phyloP scores from a whole-genome alignment of 768 basidiomycete genomes.

The Russula olivacea region DNA sequence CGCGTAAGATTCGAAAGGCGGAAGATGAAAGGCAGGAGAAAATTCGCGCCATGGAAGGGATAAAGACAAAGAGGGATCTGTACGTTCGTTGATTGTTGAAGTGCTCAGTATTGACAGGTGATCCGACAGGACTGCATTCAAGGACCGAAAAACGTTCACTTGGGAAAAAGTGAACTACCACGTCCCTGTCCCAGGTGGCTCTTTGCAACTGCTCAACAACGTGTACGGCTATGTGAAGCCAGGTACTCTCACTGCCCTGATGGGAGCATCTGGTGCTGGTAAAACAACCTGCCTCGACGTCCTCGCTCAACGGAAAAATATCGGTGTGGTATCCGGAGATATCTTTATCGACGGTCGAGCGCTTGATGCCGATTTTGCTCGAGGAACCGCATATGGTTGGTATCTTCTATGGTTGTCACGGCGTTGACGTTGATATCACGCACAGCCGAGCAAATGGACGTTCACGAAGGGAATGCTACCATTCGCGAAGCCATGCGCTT shows the following conservation, averaged over 20 bases:
- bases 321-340: constrained; percentile 61
- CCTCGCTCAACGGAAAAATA: constrained; percentile 68
- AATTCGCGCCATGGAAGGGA: constrained; percentile 21
- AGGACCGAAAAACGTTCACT: constrained; percentile 57
- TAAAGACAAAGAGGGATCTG: constrained; percentile 48
- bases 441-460: constrained; percentile 65
- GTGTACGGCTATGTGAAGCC: constrained; percentile 80
- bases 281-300: constrained; percentile 77
- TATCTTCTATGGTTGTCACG: constrained; percentile 25
- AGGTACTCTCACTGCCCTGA: constrained; percentile 68
- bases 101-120: neutral
- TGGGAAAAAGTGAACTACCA: constrained; percentile 78
- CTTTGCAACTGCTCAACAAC: constrained; percentile 60
- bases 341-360: constrained; percentile 61
- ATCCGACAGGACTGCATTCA: constrained; percentile 9
- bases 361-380: constrained; percentile 49
- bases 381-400: constrained; percentile 63
- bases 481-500: constrained; percentile 83
- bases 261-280: constrained; percentile 82
- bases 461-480: constrained; percentile 76
- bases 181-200: constrained; percentile 63
- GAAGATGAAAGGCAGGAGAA: constrained; percentile 32
- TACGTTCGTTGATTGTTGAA: constrained; percentile 31
- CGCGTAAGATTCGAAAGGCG: constrained; percentile 38
- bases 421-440: constrained; percentile 28